Evolutionary conservation across 2,329 filamentous ascomycete species (phyloP), one percentile per base, ranked within the genome.

Genomic region (Fusarium newnesense): DNA sequence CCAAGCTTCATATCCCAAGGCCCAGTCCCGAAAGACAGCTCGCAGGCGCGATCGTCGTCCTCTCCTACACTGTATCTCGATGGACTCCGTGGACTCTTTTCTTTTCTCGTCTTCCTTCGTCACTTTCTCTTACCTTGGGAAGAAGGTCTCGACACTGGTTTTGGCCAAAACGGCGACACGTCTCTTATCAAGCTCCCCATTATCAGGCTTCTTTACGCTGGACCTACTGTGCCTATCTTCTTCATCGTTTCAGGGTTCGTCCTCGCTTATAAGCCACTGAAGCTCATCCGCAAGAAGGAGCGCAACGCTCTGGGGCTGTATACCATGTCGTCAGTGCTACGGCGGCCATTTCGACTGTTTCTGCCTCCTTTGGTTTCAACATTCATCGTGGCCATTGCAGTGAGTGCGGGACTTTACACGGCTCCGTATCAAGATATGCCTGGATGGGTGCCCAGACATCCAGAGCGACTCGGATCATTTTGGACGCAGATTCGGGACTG

Each of bases 331-430:
- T 53, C 32, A 11, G 24, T 53, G 2, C 6, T 53, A 3, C 32
- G 32, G 6, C 49, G 49, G 18, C 49, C 18, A 36, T 53, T 53
- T 53, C 12, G 49, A 37, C 32, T 53, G 18, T 53, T 53, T 9
- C 15, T 53, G 2, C 32, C 32, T 1, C 18, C 49, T 15, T 12
- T 37, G 24, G 32, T 28, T 0, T 53, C 32, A 8, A 53, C 32
- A 1, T 53, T 37, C 12, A 5, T 26, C 1, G 32, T 37, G 0
- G 24, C 18, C 3, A 15, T 37, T 5, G 12, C 32, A 36, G 32
- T 53, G 3, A 37, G 7, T 6, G 32, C 32, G 0, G 49, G 49
- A 3, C 2, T 37, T 0, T 53, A 37, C 32, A 1, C n/a, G 0
- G 24, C 32, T 53, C 49, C 32, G 4, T 53, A 37, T 0, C 32